These are phyloP conservation scores for Amyloporia xantha DNA, from an alignment of 768 basidiomycete species.

Conservation along the genomic window DNA sequence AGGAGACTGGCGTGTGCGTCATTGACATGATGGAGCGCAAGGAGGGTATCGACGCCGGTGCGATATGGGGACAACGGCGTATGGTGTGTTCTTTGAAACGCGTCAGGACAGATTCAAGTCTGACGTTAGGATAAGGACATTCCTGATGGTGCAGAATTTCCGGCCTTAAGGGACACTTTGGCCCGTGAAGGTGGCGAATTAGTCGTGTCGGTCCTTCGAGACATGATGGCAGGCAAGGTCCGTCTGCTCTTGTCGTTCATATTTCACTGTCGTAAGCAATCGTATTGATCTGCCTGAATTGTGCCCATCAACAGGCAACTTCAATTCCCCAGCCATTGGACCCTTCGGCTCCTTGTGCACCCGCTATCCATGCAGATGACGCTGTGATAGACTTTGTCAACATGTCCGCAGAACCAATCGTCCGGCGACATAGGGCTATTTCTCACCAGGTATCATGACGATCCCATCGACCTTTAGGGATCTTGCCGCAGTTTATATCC, in stretches of 20 bases:
- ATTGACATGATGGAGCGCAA: conserved; percentile 65
- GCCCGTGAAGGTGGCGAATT: conserved; percentile 61
- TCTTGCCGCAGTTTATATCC: neutral
- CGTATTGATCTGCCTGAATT: neutral
- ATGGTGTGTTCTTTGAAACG: conserved; percentile 38
- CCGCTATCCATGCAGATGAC: conserved; percentile 48
- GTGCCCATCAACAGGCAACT: conserved; percentile 40
- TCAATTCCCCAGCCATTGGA: conserved; percentile 40
- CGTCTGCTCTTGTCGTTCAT: neutral
- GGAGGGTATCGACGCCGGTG: conserved; percentile 75
- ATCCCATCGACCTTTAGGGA: no score
- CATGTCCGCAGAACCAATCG: conserved; percentile 52
- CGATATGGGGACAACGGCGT: conserved; percentile 49
- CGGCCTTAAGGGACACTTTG: conserved; percentile 47
- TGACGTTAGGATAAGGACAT: conserved; percentile 31
- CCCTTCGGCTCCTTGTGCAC: conserved; percentile 41
- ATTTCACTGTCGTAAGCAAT: neutral
- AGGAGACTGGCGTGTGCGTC: conserved; percentile 73
- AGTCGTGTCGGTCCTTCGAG: conserved; percentile 63
- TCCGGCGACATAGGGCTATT: conserved; percentile 54
- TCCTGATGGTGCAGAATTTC: conserved; percentile 45
- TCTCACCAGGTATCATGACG: conserved; percentile 50
- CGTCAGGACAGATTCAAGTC: neutral
- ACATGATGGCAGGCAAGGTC: conserved; percentile 44
- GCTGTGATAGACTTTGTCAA: conserved; percentile 48